Evolutionary conservation across 306 rosid species (phyloP), one percentile per base, ranked within the genome.

Genomic region (Ochetophila trinervis): DNA sequence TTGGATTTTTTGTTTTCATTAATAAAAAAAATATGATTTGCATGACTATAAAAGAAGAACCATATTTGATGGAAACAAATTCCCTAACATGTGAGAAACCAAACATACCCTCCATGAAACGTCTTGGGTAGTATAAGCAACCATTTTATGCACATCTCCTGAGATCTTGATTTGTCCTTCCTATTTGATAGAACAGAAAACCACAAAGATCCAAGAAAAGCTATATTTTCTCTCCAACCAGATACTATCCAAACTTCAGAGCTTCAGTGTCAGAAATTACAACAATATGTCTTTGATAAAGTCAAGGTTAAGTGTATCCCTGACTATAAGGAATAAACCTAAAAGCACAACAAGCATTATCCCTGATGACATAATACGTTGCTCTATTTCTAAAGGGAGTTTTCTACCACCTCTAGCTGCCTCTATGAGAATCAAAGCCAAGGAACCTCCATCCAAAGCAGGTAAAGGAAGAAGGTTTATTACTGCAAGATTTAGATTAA

Each of bases 321-420:
- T 85, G 56, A 94, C 67, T 18, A 90, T 76, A 62, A 94, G 95
- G 84, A 83, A 90, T 16, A 94, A 59, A 67, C 99, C 99, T 9
- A 94, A 81, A 75, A 94, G 73, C 56, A 94, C 23, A 61, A 94
- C 99, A 23, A 88, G 63, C 81, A 79, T 90, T 34, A 94, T 75
- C 76, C 99, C 99, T 0, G 99, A 94, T 0, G 97, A 88, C 91
- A 82, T 94, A 70, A 94, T 94, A 60, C 78, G 66, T 84, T 94
- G 99, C 87, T 94, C 99, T 48, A 94, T 78, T 76, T 90, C 99
- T 45, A 86, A 16, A 36, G 99, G 97, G 23, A 90, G 85, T 78
- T 93, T 90, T 70, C 94, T 83, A 63, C 99, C 99, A 6, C 99
- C 99, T 74, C 97, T 84, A 24, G 82, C 97, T n/a, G 91, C 97